These are phyloP conservation scores for Vitis hybrid DNA, from an alignment of 177 flowering plant species.

Conservation along the genomic window DNA sequence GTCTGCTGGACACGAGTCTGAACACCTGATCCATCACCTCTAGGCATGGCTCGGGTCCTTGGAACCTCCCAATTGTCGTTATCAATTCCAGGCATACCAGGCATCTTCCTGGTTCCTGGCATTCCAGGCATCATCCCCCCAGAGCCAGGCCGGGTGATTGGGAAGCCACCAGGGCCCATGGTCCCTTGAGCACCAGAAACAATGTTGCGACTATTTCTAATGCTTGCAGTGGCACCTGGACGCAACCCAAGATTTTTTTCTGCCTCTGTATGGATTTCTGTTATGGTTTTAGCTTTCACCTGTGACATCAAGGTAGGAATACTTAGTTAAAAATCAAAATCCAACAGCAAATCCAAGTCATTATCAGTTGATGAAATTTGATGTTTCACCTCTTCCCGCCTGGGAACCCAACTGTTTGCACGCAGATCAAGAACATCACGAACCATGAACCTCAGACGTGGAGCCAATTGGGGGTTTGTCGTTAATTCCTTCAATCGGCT, in stretches of 20 bases:
- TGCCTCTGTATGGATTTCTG: constrained; percentile 92
- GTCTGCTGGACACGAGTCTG: constrained; percentile 36
- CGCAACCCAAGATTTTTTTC: constrained; percentile 89
- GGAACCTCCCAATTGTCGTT: constrained; percentile 92
- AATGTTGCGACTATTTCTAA: constrained; percentile 51
- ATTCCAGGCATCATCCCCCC: constrained; percentile 99
- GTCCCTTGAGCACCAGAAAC: constrained; percentile 47
- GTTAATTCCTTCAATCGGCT: constrained; percentile 66
- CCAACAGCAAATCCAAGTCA: not conserved
- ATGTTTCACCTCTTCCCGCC: constrained; percentile 83
- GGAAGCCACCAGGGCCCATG: constrained; percentile 63
- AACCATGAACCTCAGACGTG: constrained; percentile 79
- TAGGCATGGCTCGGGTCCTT: constrained; percentile 57
- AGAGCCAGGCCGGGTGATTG: constrained; percentile 70
- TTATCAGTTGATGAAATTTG: not conserved
- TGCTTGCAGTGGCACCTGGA: constrained; percentile 71
- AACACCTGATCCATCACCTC: constrained; percentile 38
- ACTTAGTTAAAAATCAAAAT: not conserved
- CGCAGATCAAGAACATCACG: constrained; percentile 85
- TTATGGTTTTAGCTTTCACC: constrained; percentile 93
- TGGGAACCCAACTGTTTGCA: constrained; percentile 84
- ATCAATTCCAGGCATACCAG: constrained; percentile 84
- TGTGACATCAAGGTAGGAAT: constrained; percentile 19
- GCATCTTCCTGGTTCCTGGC: constrained; percentile 92
- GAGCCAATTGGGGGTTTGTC: constrained; percentile 59